Conservation (phyloP, 352 stramenopile genomes). For the Phytophthora pinifolia region DNA sequence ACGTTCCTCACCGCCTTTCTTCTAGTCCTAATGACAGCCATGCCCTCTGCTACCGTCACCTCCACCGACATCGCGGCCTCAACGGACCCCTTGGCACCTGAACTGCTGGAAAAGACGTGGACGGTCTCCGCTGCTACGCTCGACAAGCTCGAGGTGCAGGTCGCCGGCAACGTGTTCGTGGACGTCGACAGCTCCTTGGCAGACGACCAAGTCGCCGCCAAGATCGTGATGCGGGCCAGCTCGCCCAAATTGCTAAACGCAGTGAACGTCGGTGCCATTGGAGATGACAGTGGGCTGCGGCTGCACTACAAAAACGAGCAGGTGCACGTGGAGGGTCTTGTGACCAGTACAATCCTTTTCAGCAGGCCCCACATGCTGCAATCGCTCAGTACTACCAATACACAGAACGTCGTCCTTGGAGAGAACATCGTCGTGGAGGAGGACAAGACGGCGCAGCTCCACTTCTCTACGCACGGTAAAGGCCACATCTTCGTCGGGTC, state of each 20-base stretch:
- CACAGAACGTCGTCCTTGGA: conserved; percentile 32
- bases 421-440: conserved; percentile 33
- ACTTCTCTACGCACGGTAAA: conserved; percentile 25
- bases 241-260: conserved; percentile 25
- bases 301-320: conserved; percentile 51
- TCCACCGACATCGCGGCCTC: conserved; percentile 8
- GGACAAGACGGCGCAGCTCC: conserved; percentile 22
- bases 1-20: not conserved
- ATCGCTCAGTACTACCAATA: conserved; percentile 9
- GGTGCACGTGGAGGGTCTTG: conserved; percentile 26
- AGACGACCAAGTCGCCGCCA: conserved; percentile 19
- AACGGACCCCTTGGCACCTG: conserved; percentile 2
- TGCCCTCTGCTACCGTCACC: conserved; percentile 5
- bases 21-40: conserved; percentile 5
- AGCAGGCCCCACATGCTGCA: conserved; percentile 22
- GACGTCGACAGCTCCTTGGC: conserved; percentile 33
- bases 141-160: conserved; percentile 28
- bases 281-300: conserved; percentile 20
- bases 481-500: conserved; percentile 20
- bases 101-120: conserved; percentile 35
- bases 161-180: conserved; percentile 44
- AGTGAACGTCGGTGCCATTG: conserved; percentile 25
- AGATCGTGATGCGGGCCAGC: conserved; percentile 34
- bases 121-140: conserved; percentile 28
- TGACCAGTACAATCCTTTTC: conserved; percentile 40